Conservation (phyloP, 1,284 basidiomycete genomes). For the Ganoderma resinaceum region DNA sequence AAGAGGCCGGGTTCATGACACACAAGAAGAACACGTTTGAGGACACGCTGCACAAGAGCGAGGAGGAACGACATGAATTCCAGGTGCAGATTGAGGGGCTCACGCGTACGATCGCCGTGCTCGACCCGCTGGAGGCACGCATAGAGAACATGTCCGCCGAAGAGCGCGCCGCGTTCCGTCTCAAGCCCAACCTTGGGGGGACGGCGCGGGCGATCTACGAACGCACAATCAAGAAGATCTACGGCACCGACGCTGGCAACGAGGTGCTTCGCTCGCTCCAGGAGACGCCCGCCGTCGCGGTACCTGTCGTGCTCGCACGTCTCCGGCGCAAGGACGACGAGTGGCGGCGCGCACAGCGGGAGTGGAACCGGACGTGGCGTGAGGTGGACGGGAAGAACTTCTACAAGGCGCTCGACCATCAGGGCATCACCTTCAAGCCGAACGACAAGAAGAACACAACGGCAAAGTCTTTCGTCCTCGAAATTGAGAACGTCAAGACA, state of each 20-base stretch:
- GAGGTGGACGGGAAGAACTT: conserved; percentile 98
- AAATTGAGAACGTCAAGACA: conserved; percentile 84
- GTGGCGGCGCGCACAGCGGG: conserved; percentile 93
- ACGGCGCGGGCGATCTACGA: conserved; percentile 91
- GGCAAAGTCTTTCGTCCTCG: conserved; percentile 86
- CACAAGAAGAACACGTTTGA: conserved; percentile 99
- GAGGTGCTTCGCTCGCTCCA: conserved; percentile 94
- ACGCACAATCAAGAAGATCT: conserved; percentile 94
- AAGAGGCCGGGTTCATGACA: conserved; percentile 92
- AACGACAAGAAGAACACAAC: conserved; percentile 98
- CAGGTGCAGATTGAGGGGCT: conserved; percentile 97
- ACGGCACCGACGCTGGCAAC: conserved; percentile 82
- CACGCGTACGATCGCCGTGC: conserved; percentile 88
- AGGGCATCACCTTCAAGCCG: conserved; percentile 93
- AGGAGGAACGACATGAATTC: conserved; percentile 99
- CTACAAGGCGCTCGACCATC: conserved; percentile 96
- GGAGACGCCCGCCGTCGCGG: conserved; percentile 89
- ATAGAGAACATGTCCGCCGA: conserved; percentile 92
- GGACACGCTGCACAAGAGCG: conserved; percentile 94
- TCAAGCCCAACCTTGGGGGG: conserved; percentile 91
- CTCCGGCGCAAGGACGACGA: conserved; percentile 97
- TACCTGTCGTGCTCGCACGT: conserved; percentile 91
- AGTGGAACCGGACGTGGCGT: conserved; percentile 98
- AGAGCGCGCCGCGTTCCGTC: conserved; percentile 84
- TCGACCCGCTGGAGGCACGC: conserved; percentile 89